Conservation (phyloP, 257 asterid species). For the Anisodus acutangulus region DNA sequence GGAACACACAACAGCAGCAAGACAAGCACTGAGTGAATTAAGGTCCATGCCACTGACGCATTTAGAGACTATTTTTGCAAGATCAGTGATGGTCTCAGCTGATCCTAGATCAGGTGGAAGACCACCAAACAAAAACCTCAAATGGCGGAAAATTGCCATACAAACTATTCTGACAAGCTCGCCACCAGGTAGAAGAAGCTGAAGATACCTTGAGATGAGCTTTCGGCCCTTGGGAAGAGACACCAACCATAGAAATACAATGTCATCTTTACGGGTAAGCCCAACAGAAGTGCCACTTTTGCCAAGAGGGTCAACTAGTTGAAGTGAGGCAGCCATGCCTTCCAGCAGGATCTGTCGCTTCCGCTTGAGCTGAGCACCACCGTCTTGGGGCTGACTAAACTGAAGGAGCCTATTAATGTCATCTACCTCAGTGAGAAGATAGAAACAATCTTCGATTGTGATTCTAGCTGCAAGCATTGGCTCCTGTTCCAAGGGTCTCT, state of each 20-base stretch:
- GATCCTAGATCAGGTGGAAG: slow-evolving; percentile 44
- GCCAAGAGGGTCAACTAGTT: slow-evolving; percentile 54
- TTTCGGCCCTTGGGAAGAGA: slow-evolving; percentile 56
- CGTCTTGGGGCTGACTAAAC: slow-evolving; percentile 44
- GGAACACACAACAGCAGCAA: slow-evolving; percentile 57
- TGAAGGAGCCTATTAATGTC: slow-evolving; percentile 43
- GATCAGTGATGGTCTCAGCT: slow-evolving; percentile 39
- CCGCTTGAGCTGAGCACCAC: slow-evolving; percentile 46
- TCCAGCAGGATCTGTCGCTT: slow-evolving; percentile 55
- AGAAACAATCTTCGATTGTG: slow-evolving; percentile 42
- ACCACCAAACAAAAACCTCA: slow-evolving; percentile 51
- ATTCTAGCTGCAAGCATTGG: slow-evolving; percentile 47
- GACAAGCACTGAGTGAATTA: slow-evolving; percentile 53
- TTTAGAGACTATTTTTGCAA: slow-evolving; percentile 41
- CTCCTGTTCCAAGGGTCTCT: slow-evolving; percentile 43
- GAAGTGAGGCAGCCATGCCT: slow-evolving; percentile 59
- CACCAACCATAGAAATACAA: slow-evolving; percentile 51
- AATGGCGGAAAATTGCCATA: slow-evolving; percentile 54
- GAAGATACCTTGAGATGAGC: slow-evolving; percentile 50
- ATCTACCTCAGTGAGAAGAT: slow-evolving; percentile 44
- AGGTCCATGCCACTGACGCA: slow-evolving; percentile 51
- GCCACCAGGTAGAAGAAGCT: slow-evolving; percentile 51
- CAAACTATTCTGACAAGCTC: slow-evolving; percentile 54
- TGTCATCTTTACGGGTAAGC: slow-evolving; percentile 48
- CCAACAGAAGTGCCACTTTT: slow-evolving; percentile 47